A percentile compares a stretch with the other conserved stretches of the same genome.
Evolutionary conservation across 306 rosid genomes (phyloP).

Genomic region (Rosa persica): DNA sequence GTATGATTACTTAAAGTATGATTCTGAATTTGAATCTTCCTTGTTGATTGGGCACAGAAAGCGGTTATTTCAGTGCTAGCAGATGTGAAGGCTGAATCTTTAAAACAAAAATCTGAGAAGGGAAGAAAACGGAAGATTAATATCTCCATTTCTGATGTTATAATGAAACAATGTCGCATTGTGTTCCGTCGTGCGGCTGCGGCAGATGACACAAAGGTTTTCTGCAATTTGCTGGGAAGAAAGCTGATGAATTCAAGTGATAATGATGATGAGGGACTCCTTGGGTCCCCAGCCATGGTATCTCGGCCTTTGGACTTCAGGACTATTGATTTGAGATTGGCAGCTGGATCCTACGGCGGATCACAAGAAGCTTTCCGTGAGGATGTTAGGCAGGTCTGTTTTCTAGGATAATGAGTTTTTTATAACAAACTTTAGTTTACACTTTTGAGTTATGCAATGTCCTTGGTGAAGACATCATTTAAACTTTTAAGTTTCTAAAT

Average conservation of each 20-base stretch:
- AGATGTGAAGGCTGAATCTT: conserved; percentile 46
- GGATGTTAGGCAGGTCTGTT: conserved; percentile 87
- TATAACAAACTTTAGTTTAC: not conserved
- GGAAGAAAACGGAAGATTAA: conserved; percentile 56
- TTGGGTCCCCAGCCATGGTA: conserved; percentile 93
- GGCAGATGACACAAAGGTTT: conserved; percentile 81
- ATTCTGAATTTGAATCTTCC: conserved; percentile 32
- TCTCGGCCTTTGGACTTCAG: conserved; percentile 94
- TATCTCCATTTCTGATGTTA: conserved; percentile 65
- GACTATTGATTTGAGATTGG: conserved; percentile 89
- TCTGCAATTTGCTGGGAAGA: conserved; percentile 95
- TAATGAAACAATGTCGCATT: conserved; percentile 89
- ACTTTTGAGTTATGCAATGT: not conserved
- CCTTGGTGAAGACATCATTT: not conserved
- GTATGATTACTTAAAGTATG: conserved; percentile 10
- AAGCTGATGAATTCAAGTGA: conserved; percentile 79
- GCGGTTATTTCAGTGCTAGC: conserved; percentile 89
- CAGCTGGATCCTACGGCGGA: conserved; percentile 87
- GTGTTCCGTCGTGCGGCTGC: conserved; percentile 86
- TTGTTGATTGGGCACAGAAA: conserved; percentile 70
- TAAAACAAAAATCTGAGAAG: conserved; percentile 55
- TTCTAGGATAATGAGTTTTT: conserved; percentile 25
- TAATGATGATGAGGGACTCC: conserved; percentile 98
- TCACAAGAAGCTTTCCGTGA: conserved; percentile 86
- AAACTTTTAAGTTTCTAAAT: not conserved